phyloP scores from a whole-genome alignment of 2,329 filamentous ascomycete genomes.

The Amylocarpus encephaloides region DNA sequence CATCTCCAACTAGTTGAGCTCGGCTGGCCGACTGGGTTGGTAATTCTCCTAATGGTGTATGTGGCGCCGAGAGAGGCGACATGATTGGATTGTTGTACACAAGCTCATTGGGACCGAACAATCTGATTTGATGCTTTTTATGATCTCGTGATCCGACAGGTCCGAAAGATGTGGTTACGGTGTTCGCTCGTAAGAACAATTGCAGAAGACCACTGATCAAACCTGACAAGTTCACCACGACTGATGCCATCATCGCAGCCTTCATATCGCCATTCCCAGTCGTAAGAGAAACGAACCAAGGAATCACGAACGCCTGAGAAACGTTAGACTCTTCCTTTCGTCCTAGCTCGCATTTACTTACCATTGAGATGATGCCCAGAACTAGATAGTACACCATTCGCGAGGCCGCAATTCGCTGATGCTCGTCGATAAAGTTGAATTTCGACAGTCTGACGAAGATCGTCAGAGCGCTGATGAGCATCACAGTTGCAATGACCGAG shows the following conservation, averaged over 20 bases:
- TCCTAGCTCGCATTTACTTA: conserved; percentile 36
- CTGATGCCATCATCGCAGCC: conserved; percentile 56
- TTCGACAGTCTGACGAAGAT: conserved; percentile 53
- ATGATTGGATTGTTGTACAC: conserved; percentile 24
- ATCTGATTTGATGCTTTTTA: conserved; percentile 42
- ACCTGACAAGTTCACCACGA: conserved; percentile 60
- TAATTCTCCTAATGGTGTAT: conserved; percentile 10
- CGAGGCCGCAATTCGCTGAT: conserved; percentile 57
- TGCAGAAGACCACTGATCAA: conserved; percentile 60
- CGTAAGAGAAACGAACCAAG: conserved; percentile 56
- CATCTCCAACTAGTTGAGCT: conserved; percentile 18
- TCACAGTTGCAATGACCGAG: conserved; percentile 41
- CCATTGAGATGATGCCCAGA: conserved; percentile 50
- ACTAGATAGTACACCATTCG: conserved; percentile 61
- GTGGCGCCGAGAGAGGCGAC: conserved; percentile 24
- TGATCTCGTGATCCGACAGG: conserved; percentile 42
- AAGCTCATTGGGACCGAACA: conserved; percentile 38
- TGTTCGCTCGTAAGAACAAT: conserved; percentile 60
- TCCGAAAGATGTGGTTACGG: conserved; percentile 48
- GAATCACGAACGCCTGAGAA: conserved; percentile 49
- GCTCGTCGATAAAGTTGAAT: conserved; percentile 47
- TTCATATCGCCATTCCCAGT: conserved; percentile 43
- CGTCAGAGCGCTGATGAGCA: conserved; percentile 45
- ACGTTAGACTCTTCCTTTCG: conserved; percentile 24
- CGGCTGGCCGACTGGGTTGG: conserved; percentile 18